Conservation (phyloP, 306 rosid genomes). For the Gillenia trifoliata region DNA sequence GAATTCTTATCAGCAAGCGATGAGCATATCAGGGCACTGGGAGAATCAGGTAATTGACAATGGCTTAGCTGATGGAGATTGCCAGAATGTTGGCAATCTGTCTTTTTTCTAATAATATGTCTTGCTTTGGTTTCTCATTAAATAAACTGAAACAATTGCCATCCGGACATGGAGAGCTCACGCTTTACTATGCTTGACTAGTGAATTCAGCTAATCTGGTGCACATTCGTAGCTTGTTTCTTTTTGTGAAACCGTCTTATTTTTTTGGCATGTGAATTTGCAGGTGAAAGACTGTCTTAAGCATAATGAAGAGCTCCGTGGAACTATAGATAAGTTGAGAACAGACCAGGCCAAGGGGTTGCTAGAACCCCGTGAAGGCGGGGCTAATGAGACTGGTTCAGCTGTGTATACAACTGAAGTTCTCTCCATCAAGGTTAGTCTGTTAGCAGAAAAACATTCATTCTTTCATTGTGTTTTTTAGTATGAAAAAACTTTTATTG, state of each 20-base stretch:
- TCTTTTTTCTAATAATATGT: background rate
- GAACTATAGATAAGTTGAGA: conserved; percentile 57
- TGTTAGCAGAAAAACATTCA: background rate
- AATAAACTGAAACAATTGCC: no score
- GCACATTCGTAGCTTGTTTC: background rate
- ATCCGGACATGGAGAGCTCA: background rate
- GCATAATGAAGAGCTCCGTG: conserved; percentile 88
- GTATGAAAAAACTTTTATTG: background rate
- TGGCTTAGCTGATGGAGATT: background rate
- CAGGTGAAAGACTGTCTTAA: conserved; percentile 90
- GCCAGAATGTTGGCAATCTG: background rate
- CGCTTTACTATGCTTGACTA: background rate
- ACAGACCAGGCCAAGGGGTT: conserved; percentile 53
- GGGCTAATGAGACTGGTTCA: conserved; percentile 29
- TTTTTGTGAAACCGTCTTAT: background rate
- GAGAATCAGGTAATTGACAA: conserved; percentile 67
- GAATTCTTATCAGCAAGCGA: conserved; percentile 63
- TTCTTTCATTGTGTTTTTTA: no score
- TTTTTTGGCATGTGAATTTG: conserved; percentile 20
- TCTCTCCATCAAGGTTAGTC: conserved; percentile 69
- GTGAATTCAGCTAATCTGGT: background rate
- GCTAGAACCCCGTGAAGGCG: conserved; percentile 33
- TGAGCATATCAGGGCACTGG: conserved; percentile 53
- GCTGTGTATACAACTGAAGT: conserved; percentile 48
- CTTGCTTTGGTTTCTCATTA: background rate